phyloP scores from a whole-genome alignment of 2,329 filamentous ascomycete species.

The Cadophora malorum region DNA sequence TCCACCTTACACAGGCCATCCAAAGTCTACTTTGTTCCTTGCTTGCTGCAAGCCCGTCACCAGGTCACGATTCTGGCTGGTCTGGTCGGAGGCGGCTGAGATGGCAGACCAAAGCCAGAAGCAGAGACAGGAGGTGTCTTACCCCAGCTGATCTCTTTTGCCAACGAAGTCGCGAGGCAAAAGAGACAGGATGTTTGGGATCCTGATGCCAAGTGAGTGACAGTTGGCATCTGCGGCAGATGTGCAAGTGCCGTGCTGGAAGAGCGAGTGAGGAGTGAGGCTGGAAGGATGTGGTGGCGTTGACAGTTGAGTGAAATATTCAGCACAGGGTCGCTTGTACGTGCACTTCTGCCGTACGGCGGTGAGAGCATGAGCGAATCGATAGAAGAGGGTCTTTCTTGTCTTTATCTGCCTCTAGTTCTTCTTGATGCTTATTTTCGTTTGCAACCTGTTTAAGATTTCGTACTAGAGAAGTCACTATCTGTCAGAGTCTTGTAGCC shows the following conservation, averaged over 20 bases:
- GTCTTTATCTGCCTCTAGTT: too few relatives aligned
- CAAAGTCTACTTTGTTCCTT: background rate
- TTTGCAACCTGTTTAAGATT: too few relatives aligned
- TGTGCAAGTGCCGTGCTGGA: background rate
- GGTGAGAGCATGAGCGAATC: background rate
- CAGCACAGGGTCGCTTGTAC: background rate
- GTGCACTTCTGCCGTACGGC: background rate
- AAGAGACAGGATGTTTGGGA: background rate
- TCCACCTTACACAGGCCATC: background rate
- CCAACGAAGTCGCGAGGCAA: background rate
- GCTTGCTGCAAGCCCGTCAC: background rate
- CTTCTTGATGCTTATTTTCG: too few relatives aligned
- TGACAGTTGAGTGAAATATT: background rate
- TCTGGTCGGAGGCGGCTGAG: background rate
- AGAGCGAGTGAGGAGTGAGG: background rate
- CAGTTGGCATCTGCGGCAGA: constrained; percentile 4
- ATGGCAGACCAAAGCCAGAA: too few relatives aligned
- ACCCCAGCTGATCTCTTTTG: background rate
- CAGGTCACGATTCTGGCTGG: background rate
- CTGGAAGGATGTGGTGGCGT: background rate
- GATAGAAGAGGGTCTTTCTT: too few relatives aligned
- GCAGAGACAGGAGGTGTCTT: constrained; percentile 17
- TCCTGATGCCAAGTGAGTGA: background rate
- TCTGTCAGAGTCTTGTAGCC: too few relatives aligned
- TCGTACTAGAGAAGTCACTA: too few relatives aligned